Base-by-base conservation (phyloP, 2,329 filamentous ascomycete species). In the Colletotrichum simmondsii region DNA sequence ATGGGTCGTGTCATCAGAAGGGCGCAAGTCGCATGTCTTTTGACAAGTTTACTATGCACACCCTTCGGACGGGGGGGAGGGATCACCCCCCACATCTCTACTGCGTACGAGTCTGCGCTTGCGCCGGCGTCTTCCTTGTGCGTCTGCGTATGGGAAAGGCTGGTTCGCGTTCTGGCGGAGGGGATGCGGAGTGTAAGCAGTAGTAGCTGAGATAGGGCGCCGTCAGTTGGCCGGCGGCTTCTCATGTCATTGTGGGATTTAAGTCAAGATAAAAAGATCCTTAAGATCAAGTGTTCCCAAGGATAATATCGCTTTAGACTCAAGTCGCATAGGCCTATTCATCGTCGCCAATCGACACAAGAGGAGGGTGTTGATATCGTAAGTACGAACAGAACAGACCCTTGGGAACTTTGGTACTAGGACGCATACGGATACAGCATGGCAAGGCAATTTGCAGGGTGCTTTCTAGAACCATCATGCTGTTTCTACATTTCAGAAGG, bases 1-100 rank as follows among this genome's bases (percentile, higher is more conserved):
- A 73, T 73, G 71, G 71, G 71, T 71, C 71, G 61, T 56, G 58
- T 67, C 66, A 73, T 73, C 60, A 73, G 61, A 64, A 73, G 71
- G 58, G 71, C 71, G 71, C 71, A 62, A 67, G 58, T 71, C 37
- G 60, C n/a, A 8, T n/a, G 42, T 49, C 42, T 49, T 42, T 73
- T 68, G 71, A 71, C 71, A 73, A 65, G 71, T 61, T 57, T 61
- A 69, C 42, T 49, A 49, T 49, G 42, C 42, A 49, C 71, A 73
- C 66, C 66, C 66, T 73, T 71, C 12, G 54, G 60, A 73, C 56
- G 71, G 66, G 60, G 67, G 71, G 19, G 35, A 49, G 42, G 42
- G 19, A 49, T 49, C 30, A 28, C 7, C 46, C 67, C 54, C 60
- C 71, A 71, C 66, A 57, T 65, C 61, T 71, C 61, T 52, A n/a